Base-by-base conservation (phyloP, 805 yeast genomes). In the Saturnispora zaruensis region DNA sequence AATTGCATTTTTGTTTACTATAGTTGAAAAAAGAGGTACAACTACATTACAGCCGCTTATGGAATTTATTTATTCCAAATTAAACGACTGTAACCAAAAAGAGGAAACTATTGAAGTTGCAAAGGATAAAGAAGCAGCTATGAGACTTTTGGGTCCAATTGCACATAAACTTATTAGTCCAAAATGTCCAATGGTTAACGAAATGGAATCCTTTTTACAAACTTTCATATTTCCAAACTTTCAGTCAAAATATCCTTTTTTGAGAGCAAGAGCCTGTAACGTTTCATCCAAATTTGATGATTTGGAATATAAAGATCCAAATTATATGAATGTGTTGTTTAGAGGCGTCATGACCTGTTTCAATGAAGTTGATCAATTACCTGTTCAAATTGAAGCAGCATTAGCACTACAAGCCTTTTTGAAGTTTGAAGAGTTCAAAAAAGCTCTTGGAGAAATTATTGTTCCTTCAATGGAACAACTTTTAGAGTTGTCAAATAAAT, bases 321-420 rank as follows among this genome's bases (percentile, higher is more conserved):
- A 62, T 16, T 68, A 63, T 44, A 53, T 74, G 20, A 69, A 66
- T 36, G 56, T 60, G 4, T 54, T 78, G 23, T 75, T 70, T 55
- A 66, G 74, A 46, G 81, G 81, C 40, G 71, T 77, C 2, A 59
- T 77, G 56, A 37, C 58, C 16, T 70, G 77, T 56, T 68, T 78
- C 56, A 24, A 25, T 25, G 82, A 81, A 48, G 64, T 66, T 37
- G 67, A 74, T 32, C 69, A 84, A 50, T 66, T 79, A 47, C 96
- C 96, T 0, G 87, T 88, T 3, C 84, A 82, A 62, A 75, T 91
- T 44, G 86, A 87, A 60, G 89, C 91, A 16, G 87, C 96, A 0
- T 68, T 88, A 50, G 93, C 96, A 0, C 71, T 91, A 46, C 96
- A 90, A 69, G 80, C 90, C 1, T 84, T 84, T 58, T 74, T 88